phyloP scores from a whole-genome alignment of 1,139 yeast genomes.

The Protomyces inouyei region DNA sequence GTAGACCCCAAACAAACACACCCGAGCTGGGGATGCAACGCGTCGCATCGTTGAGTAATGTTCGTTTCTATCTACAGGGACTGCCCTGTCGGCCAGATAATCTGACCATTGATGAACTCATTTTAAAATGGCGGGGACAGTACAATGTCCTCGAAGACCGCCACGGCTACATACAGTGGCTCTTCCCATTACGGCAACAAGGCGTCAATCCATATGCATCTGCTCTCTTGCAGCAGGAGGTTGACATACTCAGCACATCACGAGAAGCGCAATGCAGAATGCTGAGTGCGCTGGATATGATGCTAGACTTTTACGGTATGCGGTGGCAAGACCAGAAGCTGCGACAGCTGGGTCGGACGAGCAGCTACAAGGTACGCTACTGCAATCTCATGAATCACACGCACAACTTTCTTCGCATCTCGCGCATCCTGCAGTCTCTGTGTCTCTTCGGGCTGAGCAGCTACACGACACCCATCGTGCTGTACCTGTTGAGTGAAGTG shows the following conservation, averaged over 20 bases:
- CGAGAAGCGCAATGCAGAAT: not conserved
- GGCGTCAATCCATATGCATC: conserved; percentile 4
- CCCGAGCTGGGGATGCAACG: too few relatives aligned
- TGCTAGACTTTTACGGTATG: conserved; percentile 24
- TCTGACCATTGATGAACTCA: conserved; percentile 2
- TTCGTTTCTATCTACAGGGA: conserved; percentile 5
- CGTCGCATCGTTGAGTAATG: not conserved
- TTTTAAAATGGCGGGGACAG: conserved; percentile 5
- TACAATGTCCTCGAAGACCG: conserved; percentile 3
- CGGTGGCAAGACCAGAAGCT: not conserved
- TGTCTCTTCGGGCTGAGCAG: conserved; percentile 2
- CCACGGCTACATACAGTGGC: conserved; percentile 19
- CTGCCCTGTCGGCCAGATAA: conserved; percentile 8
- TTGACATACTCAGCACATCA: not conserved
- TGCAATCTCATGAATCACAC: not conserved
- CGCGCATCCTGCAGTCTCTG: conserved; percentile 16
- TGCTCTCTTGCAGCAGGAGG: conserved; percentile 2
- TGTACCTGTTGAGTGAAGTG: conserved; percentile 9
- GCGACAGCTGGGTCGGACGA: not conserved
- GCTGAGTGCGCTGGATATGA: conserved; percentile 10
- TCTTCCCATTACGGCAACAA: conserved; percentile 13
- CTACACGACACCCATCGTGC: conserved; percentile 2
- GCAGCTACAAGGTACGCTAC: not conserved
- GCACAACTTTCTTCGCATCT: conserved; percentile 8
- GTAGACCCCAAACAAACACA: too few relatives aligned